Percentiles rank a stretch among this genome's conserved stretches.
phyloP scores from a whole-genome alignment of 768 basidiomycete genomes.

The Boletus patriciae region DNA sequence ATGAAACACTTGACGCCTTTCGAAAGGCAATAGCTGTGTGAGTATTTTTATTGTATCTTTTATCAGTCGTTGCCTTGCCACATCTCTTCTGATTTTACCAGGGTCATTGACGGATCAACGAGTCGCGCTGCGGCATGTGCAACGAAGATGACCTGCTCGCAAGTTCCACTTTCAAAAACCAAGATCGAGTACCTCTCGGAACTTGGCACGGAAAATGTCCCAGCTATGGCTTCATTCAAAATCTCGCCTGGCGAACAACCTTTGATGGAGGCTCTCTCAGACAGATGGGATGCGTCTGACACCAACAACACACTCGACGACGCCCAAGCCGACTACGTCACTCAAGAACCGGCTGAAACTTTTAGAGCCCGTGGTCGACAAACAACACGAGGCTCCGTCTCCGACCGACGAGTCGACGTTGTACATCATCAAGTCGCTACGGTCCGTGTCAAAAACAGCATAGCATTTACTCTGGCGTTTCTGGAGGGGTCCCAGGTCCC shows the following conservation, averaged over 20 bases:
- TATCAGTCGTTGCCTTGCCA: too few species aligned
- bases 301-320: slow-evolving; percentile 14
- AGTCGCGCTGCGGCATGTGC: slow-evolving; percentile 1
- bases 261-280: slow-evolving; percentile 24
- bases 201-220: slow-evolving; percentile 28
- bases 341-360: neutral
- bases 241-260: slow-evolving; percentile 5
- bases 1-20: slow-evolving; percentile 69
- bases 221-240: slow-evolving; percentile 31
- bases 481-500: slow-evolving; percentile 4
- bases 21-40: slow-evolving; percentile 82
- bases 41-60: slow-evolving; percentile 29
- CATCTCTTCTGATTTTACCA: too few species aligned
- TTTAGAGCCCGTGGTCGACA: neutral
- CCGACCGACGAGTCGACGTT: slow-evolving; percentile 7
- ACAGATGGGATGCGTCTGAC: slow-evolving; percentile 19
- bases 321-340: neutral
- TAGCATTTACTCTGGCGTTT: slow-evolving; percentile 26
- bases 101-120: too few species aligned
- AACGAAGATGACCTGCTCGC: slow-evolving; percentile 27
- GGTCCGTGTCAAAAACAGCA: slow-evolving; percentile 17
- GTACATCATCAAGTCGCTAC: slow-evolving; percentile 22
- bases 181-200: slow-evolving; percentile 31
- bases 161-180: slow-evolving; percentile 31
- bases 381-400: neutral